Percentiles rank a stretch among this genome's conserved stretches.
These are phyloP conservation scores for Phytophthora tentaculata DNA, from an alignment of 352 stramenopile species.

Conservation along the genomic window DNA sequence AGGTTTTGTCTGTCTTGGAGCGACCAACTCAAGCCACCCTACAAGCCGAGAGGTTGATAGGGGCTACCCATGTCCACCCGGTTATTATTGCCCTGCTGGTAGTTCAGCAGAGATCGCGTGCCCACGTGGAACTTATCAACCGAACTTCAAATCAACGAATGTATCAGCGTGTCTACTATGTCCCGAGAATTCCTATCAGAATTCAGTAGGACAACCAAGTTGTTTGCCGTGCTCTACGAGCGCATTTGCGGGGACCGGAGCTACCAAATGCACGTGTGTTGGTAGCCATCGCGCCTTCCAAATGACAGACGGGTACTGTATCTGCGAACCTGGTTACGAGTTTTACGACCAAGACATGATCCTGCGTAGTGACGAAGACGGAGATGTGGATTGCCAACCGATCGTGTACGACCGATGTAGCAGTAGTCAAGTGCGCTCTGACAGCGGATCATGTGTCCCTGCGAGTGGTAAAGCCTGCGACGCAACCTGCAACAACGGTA, in stretches of 20 bases:
- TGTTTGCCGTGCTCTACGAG: slow-evolving; percentile 92
- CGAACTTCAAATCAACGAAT: slow-evolving; percentile 49
- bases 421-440: slow-evolving; percentile 73
- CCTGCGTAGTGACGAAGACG: slow-evolving; percentile 82
- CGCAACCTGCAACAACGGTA: slow-evolving; percentile 68
- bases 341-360: slow-evolving; percentile 91
- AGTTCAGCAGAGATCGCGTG: slow-evolving; percentile 66
- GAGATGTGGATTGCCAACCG: slow-evolving; percentile 90
- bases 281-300: slow-evolving; percentile 92
- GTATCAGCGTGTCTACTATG: slow-evolving; percentile 70
- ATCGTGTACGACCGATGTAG: slow-evolving; percentile 91
- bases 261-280: slow-evolving; percentile 80
- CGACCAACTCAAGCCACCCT: slow-evolving; percentile 65
- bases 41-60: slow-evolving; percentile 58
- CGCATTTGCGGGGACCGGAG: slow-evolving; percentile 56
- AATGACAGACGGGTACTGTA: slow-evolving; percentile 90
- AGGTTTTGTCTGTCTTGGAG: slow-evolving; percentile 88
- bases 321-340: slow-evolving; percentile 91
- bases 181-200: slow-evolving; percentile 82
- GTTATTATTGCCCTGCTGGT: slow-evolving; percentile 76
- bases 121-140: slow-evolving; percentile 82
- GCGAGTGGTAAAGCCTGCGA: slow-evolving; percentile 50
- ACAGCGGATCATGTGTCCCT: slow-evolving; percentile 71
- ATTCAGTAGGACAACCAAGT: slow-evolving; percentile 54
- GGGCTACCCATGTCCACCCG: slow-evolving; percentile 87